phyloP scores from a whole-genome alignment of 768 basidiomycete species.

The Boletus tylopilopsis region DNA sequence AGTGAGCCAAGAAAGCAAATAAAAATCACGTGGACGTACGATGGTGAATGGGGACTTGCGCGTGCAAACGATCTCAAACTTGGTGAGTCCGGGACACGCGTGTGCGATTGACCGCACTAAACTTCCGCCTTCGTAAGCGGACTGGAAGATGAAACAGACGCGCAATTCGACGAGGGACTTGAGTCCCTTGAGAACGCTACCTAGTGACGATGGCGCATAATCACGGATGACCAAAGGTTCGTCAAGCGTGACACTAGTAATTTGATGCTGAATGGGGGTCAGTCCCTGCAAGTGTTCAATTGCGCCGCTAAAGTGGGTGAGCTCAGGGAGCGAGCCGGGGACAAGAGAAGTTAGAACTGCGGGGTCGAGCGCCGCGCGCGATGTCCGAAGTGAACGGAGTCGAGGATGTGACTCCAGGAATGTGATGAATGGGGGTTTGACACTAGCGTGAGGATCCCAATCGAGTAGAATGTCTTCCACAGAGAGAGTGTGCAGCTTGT shows the following conservation, averaged over 20 bases:
- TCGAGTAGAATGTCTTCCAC: conserved; percentile 67
- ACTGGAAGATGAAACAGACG: conserved; percentile 66
- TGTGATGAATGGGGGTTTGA: conserved; percentile 56
- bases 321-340: conserved; percentile 40
- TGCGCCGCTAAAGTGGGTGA: conserved; percentile 64
- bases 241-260: conserved; percentile 58
- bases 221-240: conserved; percentile 68
- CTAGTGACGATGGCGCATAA: conserved; percentile 57
- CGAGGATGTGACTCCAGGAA: conserved; percentile 66
- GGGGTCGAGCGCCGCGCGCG: conserved; percentile 51
- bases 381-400: conserved; percentile 49
- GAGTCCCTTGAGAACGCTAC: conserved; percentile 55
- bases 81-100: conserved; percentile 60
- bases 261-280: conserved; percentile 41
- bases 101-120: conserved; percentile 63
- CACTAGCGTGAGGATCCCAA: conserved; percentile 39
- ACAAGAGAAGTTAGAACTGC: conserved; percentile 49
- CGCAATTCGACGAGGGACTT: conserved; percentile 54
- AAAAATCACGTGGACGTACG: conserved; percentile 34
- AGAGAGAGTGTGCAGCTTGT: conserved; percentile 52
- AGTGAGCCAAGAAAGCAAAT: neutral
- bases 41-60: conserved; percentile 72
- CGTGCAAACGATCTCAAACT: conserved; percentile 62
- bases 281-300: conserved; percentile 64
- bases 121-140: conserved; percentile 70